Conservation (phyloP, 371 early-diverging fungal genomes). For the Saksenaea vasiformis region DNA sequence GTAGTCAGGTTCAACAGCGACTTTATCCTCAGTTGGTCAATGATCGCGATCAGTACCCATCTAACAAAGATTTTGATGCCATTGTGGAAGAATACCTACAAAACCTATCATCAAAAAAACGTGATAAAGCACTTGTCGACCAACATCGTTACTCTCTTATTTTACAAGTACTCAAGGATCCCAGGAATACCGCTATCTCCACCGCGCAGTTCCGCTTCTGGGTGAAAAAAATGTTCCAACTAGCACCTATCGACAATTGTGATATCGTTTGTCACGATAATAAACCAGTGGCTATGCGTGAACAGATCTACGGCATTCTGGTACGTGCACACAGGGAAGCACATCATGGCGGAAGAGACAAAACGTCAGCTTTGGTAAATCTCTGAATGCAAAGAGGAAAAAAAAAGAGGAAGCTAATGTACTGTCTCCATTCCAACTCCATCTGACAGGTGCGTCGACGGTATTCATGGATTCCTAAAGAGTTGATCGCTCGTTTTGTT, state of each 20-base stretch:
- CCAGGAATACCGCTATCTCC: constrained; percentile 59
- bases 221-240: constrained; percentile 70
- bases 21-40: constrained; percentile 11
- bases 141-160: constrained; percentile 57
- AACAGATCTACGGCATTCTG: constrained; percentile 59
- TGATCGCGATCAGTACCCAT: constrained; percentile 44
- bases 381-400: too few relatives aligned
- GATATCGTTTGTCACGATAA: constrained; percentile 56
- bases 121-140: constrained; percentile 63
- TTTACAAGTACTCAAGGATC: constrained; percentile 56
- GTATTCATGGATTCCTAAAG: constrained; percentile 41
- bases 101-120: constrained; percentile 60
- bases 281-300: constrained; percentile 62
- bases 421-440: too few relatives aligned
- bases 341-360: constrained; percentile 65
- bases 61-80: constrained; percentile 37
- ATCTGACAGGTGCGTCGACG: constrained; percentile 31
- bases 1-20: neutral
- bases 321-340: constrained; percentile 61
- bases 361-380: constrained; percentile 65
- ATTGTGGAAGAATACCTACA: constrained; percentile 56
- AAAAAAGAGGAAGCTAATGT: too few relatives aligned
- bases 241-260: constrained; percentile 28
- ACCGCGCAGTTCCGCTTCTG: constrained; percentile 69
- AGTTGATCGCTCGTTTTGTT: constrained; percentile 36